Base-by-base conservation (phyloP, 371 early-diverging fungal genomes). In the Aphelidium insulamus region DNA sequence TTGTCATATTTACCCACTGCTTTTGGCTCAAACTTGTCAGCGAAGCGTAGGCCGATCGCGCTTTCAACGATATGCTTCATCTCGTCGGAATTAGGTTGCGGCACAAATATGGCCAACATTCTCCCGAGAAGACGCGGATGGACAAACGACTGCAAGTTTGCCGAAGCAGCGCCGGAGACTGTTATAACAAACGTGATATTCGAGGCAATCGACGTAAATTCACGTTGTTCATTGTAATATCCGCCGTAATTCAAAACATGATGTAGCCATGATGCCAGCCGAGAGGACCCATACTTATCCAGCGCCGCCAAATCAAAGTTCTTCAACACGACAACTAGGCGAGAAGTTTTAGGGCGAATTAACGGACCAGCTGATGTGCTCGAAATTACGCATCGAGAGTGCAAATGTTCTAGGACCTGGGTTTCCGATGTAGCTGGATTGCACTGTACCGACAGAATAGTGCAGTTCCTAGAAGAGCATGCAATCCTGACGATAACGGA, bases 181-280 rank as follows among this genome's bases (percentile, higher is more conserved):
- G 34, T 33, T 16, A 16, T 17, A 0, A 33, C 1, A 1, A 33
- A 11, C 1, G 9, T 3, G 1, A 33, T 5, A 5, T 23, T 7
- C 18, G n/a, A n/a, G 2, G n/a, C n/a, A n/a, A 30, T n/a, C 4
- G 5, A 3, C 12, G 62, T 41, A 62, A 62, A 65, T 28, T 65
- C 65, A 1, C 61, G 45, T 25, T 27, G 47, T 1, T 32, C 12
- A 38, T 59, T 55, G 36, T 54, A 61, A 30, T 55, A 65, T 1
- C 65, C 65, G 10, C 48, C 24, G 41, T 62, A 61, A 2, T 54
- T 50, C n/a, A 65, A 33, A 1, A 65, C 38, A 33, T 65, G 65
- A 37, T 59, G 59, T 29, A 65, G 17, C 18, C 59, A 54, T 24
- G 54, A 55, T 14, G 59, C 46, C 5, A 65, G 36, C 31, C 59